Conservation (phyloP, 805 yeast genomes). For the Candida ponderosae region DNA sequence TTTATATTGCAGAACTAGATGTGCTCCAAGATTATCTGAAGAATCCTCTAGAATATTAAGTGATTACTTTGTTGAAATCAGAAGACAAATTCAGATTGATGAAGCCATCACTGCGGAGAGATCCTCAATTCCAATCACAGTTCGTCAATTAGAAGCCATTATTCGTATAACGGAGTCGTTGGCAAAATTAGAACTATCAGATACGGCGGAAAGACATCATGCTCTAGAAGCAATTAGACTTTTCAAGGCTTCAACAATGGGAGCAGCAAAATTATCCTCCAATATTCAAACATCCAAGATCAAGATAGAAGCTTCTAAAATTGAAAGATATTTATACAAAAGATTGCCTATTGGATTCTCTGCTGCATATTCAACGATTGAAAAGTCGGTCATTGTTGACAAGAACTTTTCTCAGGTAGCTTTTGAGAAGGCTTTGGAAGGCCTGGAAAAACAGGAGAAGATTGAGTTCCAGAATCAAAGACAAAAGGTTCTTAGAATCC, state of each 20-base stretch:
- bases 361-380: slow-evolving; percentile 75
- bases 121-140: slow-evolving; percentile 93
- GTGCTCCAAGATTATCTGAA: slow-evolving; percentile 87
- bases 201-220: slow-evolving; percentile 80
- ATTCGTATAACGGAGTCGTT: slow-evolving; percentile 91
- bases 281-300: slow-evolving; percentile 46
- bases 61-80: slow-evolving; percentile 85
- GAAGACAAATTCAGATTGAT: slow-evolving; percentile 72
- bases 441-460: slow-evolving; percentile 81
- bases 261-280: slow-evolving; percentile 62
- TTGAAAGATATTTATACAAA: slow-evolving; percentile 80
- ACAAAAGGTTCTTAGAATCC: slow-evolving; percentile 60
- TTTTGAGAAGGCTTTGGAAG: slow-evolving; percentile 72
- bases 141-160: slow-evolving; percentile 96
- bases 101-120: slow-evolving; percentile 81
- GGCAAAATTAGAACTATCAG: slow-evolving; percentile 77
- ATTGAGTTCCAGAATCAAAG: slow-evolving; percentile 85
- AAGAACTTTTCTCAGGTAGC: slow-evolving; percentile 61
- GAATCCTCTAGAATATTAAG: slow-evolving; percentile 88
- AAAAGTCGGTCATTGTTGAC: slow-evolving; percentile 71
- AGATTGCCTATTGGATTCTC: slow-evolving; percentile 96
- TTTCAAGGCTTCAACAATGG: slow-evolving; percentile 96
- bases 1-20: slow-evolving; percentile 79
- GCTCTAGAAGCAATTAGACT: slow-evolving; percentile 93
- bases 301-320: slow-evolving; percentile 63